Base-by-base conservation (phyloP, 2,329 filamentous ascomycete genomes). In the Fusarium sp. region DNA sequence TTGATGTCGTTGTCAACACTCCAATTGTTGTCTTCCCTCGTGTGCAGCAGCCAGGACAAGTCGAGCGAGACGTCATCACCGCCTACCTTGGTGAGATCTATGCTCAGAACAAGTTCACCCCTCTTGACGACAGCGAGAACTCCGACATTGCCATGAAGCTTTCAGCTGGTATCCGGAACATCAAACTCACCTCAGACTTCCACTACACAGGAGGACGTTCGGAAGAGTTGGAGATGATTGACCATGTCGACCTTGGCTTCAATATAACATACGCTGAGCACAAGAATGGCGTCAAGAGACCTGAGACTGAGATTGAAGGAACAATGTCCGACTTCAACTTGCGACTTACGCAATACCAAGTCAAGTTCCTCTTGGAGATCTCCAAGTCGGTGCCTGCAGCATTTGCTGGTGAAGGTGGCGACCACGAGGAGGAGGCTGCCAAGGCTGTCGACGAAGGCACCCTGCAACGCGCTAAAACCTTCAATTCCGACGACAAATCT, bases 71-170 rank as follows among this genome's bases (percentile, higher is more conserved):
- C 78, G 86, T 94, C 9, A 83, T 99, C 60, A 98, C 94, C 1
- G 96, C 95, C 1, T 97, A 98, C 75, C 84, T 99, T 5, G 96
- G 96, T 81, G 97, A 99, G 78, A 98, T 99, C 25, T 99, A 98
- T 77, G 94, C 93, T 0, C 94, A 94, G 80, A 99, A 99, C 79
- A 92, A 91, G 69, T 99, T 99, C 77, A 88, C 91, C 1, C 92
- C 93, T 0, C 82, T 98, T 6, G 92, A 97, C 68, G 94, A 97
- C 63, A 90, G 90, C 1, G 84, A 92, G 73, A 82, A 89, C 30
- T 87, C 92, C 1, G 88, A 91, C 6, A 90, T 93, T 63, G 93
- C 93, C 32, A 99, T 97, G 85, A 94, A 97, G 78, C 87, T 99
- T 18, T 92, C 92, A 4, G 91, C 94, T 20, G 96, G 96, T 24